phyloP scores from a whole-genome alignment of 805 yeast genomes.

The Candida ipomoeae region DNA sequence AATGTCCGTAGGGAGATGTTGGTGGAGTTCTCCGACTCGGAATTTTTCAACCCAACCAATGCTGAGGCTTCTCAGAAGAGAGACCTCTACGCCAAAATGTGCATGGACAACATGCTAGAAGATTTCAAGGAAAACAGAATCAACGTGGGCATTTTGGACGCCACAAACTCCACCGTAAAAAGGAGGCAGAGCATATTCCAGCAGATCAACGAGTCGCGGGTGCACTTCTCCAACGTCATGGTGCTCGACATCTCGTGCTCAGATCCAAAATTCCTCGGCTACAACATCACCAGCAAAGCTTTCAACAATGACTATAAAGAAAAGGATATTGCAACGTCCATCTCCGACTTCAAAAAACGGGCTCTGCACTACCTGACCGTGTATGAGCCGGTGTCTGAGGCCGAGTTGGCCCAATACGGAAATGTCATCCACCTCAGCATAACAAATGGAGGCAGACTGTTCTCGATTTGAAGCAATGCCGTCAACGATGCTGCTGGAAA shows the following conservation, averaged over 20 bases:
- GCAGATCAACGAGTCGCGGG: constrained; percentile 17
- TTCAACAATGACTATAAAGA: constrained; percentile 57
- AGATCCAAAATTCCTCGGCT: constrained; percentile 49
- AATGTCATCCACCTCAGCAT: constrained; percentile 11
- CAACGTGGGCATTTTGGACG: constrained; percentile 39
- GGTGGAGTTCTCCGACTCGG: constrained; percentile 25
- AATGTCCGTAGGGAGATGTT: constrained; percentile 41
- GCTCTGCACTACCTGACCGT: constrained; percentile 45
- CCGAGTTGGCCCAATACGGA: constrained; percentile 10
- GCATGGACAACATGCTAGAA: constrained; percentile 29
- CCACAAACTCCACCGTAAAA: constrained; percentile 38
- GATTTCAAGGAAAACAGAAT: constrained; percentile 25
- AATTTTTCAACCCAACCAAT: constrained; percentile 37
- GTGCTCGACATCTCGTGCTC: constrained; percentile 58
- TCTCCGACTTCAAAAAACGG: constrained; percentile 57
- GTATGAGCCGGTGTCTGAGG: constrained; percentile 15
- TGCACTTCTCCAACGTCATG: constrained; percentile 37
- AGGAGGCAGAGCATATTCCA: constrained; percentile 32
- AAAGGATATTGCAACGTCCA: constrained; percentile 48
- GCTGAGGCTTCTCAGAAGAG: constrained; percentile 27
- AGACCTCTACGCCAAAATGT: constrained; percentile 33
- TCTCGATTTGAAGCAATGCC: neutral
- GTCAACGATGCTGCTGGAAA: constrained; percentile 4
- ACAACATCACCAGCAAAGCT: constrained; percentile 62
- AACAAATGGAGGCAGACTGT: constrained; percentile 12